A percentile compares a stretch with the other conserved stretches of the same genome.
These are phyloP conservation scores for Zoysia pacifica DNA, from an alignment of 176 grass and related monocot genomes.

Conservation along the genomic window DNA sequence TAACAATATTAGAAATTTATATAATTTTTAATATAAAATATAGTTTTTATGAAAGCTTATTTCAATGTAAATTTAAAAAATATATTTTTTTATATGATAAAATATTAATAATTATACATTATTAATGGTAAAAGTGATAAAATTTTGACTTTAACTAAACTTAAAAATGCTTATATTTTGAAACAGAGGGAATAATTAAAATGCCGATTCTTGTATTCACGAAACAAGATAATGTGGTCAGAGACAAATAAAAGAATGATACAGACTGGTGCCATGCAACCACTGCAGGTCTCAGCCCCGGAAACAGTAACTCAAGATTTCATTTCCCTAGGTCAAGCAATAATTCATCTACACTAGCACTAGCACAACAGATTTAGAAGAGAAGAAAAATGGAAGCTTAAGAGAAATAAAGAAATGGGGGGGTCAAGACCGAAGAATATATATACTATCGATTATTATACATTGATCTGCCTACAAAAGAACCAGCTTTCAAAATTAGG, in stretches of 20 bases:
- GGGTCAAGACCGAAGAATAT: slow-evolving; percentile 27
- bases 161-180: no score
- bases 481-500: slow-evolving; percentile 42
- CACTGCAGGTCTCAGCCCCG: not conserved
- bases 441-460: slow-evolving; percentile 56
- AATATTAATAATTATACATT: no score
- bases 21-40: no score
- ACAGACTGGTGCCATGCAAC: slow-evolving; percentile 1
- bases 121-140: no score
- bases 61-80: no score
- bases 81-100: no score
- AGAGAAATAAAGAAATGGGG: not conserved
- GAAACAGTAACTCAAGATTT: slow-evolving; percentile 32
- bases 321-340: slow-evolving; percentile 44
- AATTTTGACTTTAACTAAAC: no score
- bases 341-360: slow-evolving; percentile 37
- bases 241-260: slow-evolving; percentile 39
- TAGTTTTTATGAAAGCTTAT: no score
- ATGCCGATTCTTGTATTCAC: not conserved
- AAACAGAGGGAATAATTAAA: not conserved
- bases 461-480: slow-evolving; percentile 57
- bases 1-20: no score
- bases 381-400: slow-evolving; percentile 9
- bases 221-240: not conserved
- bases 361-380: slow-evolving; percentile 37